phyloP scores from a whole-genome alignment of 495 filamentous ascomycete genomes.

The Neurospora discreta region DNA sequence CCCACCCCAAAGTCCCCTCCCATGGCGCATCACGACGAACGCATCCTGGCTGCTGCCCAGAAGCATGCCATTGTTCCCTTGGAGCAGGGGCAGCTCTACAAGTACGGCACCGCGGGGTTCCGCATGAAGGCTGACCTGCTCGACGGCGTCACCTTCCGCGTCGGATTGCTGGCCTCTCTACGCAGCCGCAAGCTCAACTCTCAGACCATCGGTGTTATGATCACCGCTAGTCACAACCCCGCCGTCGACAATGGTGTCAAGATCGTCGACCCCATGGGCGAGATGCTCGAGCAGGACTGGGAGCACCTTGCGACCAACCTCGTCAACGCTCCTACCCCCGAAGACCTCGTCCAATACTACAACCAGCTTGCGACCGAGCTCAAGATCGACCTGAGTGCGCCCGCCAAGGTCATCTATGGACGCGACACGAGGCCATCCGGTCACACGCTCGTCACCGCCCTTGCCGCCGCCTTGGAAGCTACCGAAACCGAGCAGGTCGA shows the following conservation, averaged over 20 bases:
- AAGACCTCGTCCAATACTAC: slow-evolving; percentile 64
- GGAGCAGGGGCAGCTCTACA: slow-evolving; percentile 51
- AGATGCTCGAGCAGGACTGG: slow-evolving; percentile 95
- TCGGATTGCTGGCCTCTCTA: slow-evolving; percentile 80
- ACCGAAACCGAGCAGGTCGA: slow-evolving; percentile 64
- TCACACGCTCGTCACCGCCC: slow-evolving; percentile 63
- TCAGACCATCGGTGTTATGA: slow-evolving; percentile 94
- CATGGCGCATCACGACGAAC: slow-evolving; percentile 19
- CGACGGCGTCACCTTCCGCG: slow-evolving; percentile 83
- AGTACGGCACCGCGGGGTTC: slow-evolving; percentile 89
- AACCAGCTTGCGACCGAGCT: slow-evolving; percentile 57
- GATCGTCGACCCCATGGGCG: slow-evolving; percentile 93
- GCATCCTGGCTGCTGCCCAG: slow-evolving; percentile 48
- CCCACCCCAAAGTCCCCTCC: slow-evolving; percentile 2
- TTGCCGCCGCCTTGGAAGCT: slow-evolving; percentile 66
- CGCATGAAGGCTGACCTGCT: slow-evolving; percentile 54
- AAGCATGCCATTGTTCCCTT: slow-evolving; percentile 60
- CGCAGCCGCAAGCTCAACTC: slow-evolving; percentile 80
- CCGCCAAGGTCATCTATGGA: slow-evolving; percentile 76
- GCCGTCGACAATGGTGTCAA: slow-evolving; percentile 97
- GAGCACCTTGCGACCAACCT: slow-evolving; percentile 77
- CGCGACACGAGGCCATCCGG: slow-evolving; percentile 91
- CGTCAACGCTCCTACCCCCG: slow-evolving; percentile 68
- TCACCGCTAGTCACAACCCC: slow-evolving; percentile 96
- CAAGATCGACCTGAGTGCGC: slow-evolving; percentile 58